Base-by-base conservation (phyloP, 768 basidiomycete species). In the Leccinum obscurum region DNA sequence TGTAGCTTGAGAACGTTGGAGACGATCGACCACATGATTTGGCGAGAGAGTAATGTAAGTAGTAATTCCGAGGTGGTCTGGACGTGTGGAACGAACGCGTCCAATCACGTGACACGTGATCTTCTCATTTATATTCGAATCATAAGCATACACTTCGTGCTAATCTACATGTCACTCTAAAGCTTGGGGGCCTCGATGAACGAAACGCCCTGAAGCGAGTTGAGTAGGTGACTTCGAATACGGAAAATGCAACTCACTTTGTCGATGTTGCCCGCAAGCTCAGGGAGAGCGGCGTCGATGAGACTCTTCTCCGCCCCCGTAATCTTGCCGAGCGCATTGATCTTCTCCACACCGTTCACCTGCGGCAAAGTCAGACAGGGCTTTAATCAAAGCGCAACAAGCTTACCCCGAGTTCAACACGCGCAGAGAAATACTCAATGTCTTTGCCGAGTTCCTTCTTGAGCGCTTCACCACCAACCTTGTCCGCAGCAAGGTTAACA, bases 341-440 rank as follows among this genome's bases (percentile, higher is more conserved):
- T 93, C 77, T 86, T 92, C 67, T 82, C 81, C 54, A 95, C 88
- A 70, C 96, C 97, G 60, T 85, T 83, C 57, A 83, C 72, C 93
- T 95, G 63, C n/a, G 34, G 41, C 13, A 50, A 65, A 20, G 56
- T 66, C 44, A 59, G 55, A 15, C 41, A 41, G 37, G 32, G 34
- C 10, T 8, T 56, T 26, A 34, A 44, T 44, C 3, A 22, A 54
- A 44, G 9, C 17, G 52, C 13, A 24, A 11, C 1, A 66, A 32
- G 71, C 77, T 51, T 74, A 94, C 93, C 61, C 95, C 94, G 59
- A 99, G 88, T 77, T 93, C 88, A 60, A 99, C 84, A 53, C 84
- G 88, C 37, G 88, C 85, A 22, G 93, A 92, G 83, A 99, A 98
- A 83, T 86, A 98, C 52, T 89, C 88, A 41, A 96, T 72, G 13